These are phyloP conservation scores for Ustilago hordei DNA, from an alignment of 1,284 basidiomycete species.

Conservation along the genomic window DNA sequence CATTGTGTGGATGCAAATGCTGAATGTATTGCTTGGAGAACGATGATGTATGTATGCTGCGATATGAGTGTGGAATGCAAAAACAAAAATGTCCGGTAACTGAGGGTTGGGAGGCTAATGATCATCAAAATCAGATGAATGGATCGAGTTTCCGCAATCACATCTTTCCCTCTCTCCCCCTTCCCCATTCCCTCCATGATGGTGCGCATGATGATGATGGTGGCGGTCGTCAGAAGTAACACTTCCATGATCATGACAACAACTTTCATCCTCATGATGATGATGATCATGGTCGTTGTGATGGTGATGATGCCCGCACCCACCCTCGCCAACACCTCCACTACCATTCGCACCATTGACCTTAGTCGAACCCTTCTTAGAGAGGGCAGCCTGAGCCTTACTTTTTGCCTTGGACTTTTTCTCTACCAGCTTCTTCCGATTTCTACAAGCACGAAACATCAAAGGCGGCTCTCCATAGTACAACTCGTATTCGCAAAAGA, in stretches of 20 bases:
- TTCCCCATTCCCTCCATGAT: background rate
- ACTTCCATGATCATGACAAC: conserved; percentile 23
- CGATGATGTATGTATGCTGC: conserved; percentile 2
- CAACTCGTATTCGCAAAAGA: conserved; percentile 70
- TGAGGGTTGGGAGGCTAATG: background rate
- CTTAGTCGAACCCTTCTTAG: conserved; percentile 12
- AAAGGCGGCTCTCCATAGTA: conserved; percentile 67
- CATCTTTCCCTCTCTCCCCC: conserved; percentile 28
- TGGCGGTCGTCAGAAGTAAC: conserved; percentile 17
- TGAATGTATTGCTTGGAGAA: background rate
- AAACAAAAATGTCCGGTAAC: background rate
- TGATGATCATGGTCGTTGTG: conserved; percentile 23
- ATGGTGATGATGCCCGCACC: conserved; percentile 10
- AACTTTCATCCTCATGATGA: conserved; percentile 21
- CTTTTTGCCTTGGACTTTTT: conserved; percentile 62
- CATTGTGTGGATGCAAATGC: too few species aligned
- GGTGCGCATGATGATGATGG: conserved; percentile 6
- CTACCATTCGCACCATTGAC: background rate
- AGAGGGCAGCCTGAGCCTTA: conserved; percentile 47
- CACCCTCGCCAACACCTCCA: background rate
- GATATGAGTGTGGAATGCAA: background rate
- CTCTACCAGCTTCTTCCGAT: conserved; percentile 66
- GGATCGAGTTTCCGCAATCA: conserved; percentile 54
- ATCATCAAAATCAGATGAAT: conserved; percentile 43
- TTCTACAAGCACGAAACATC: conserved; percentile 61